Conservation (phyloP, 345 rosid genomes). For the Cardamine chenopodiifolia region DNA sequence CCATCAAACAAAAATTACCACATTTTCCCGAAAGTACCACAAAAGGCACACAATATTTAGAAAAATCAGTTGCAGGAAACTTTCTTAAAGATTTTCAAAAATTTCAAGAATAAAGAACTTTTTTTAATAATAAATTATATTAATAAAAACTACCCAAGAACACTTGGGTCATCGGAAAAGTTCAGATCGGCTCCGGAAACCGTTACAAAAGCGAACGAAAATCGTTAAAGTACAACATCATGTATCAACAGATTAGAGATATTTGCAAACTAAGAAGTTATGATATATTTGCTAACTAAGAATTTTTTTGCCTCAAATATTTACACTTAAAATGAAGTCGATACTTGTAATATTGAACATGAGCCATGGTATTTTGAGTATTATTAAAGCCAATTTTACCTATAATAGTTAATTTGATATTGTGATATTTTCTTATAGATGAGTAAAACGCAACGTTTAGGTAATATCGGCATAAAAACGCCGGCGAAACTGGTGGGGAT, state of each 20-base stretch:
- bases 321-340: not conserved
- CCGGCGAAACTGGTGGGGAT: constrained; percentile 39
- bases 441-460: not conserved
- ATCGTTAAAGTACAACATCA: no score
- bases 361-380: not conserved
- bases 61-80: not conserved
- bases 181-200: no score
- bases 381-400: not conserved
- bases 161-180: no score
- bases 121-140: no score
- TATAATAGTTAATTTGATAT: not conserved
- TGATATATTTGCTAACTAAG: not conserved
- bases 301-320: not conserved
- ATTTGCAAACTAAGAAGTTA: no score
- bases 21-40: not conserved
- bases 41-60: not conserved
- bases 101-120: not conserved
- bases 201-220: no score
- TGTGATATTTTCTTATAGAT: not conserved
- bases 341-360: not conserved
- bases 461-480: constrained; percentile 7
- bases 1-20: not conserved
- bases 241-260: no score
- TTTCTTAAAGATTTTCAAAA: not conserved
- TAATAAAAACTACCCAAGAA: no score